phyloP scores from a whole-genome alignment of 768 basidiomycete genomes.

The Cubamyces lactineus region DNA sequence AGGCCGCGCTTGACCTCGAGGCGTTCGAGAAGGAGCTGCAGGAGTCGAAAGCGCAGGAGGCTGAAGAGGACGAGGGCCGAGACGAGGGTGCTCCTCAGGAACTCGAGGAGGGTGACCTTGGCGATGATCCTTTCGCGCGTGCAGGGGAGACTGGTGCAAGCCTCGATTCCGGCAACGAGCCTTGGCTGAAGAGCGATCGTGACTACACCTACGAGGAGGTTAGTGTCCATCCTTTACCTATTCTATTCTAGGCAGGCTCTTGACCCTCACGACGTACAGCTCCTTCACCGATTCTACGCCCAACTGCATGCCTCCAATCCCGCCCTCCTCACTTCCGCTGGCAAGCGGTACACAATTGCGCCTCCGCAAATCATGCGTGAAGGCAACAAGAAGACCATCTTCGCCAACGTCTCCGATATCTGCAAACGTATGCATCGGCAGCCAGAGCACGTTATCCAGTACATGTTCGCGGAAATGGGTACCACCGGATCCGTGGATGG shows the following conservation, averaged over 20 bases:
- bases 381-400: conserved; percentile 97
- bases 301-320: conserved; percentile 95
- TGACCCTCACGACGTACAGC: conserved; percentile 46
- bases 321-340: conserved; percentile 77
- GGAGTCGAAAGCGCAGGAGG: conserved; percentile 64
- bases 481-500: conserved; percentile 97
- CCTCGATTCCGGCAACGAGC: conserved; percentile 76
- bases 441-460: conserved; percentile 97
- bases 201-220: conserved; percentile 98
- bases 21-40: conserved; percentile 93
- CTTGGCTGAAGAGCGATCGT: conserved; percentile 91
- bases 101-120: conserved; percentile 81
- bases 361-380: conserved; percentile 94
- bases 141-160: conserved; percentile 52
- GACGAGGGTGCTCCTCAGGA: conserved; percentile 60
- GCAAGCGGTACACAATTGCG: conserved; percentile 96
- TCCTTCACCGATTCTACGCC: conserved; percentile 90
- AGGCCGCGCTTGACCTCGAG: conserved; percentile 86
- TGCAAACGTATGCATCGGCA: conserved; percentile 98
- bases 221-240: conserved; percentile 23
- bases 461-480: conserved; percentile 97
- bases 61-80: conserved; percentile 58
- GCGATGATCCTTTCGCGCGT: conserved; percentile 84
- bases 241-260: not conserved
- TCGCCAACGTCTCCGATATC: conserved; percentile 95